Evolutionary conservation across 306 rosid genomes (phyloP).

Genomic region (Mucuna pruriens): DNA sequence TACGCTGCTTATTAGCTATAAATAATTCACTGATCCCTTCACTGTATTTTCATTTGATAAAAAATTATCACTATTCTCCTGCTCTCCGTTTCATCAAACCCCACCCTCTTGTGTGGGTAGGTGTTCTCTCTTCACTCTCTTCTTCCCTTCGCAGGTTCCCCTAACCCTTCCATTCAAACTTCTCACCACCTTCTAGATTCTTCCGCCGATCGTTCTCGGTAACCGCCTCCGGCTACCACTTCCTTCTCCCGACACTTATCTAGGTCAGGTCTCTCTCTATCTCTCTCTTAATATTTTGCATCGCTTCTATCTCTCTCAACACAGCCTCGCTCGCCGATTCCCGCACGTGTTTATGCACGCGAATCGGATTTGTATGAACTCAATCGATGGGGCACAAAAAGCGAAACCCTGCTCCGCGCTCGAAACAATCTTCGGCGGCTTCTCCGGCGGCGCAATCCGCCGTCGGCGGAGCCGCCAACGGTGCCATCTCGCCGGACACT

Average conservation of each 20-base stretch:
- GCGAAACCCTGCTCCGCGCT: conserved; percentile 69
- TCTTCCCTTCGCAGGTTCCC: background rate
- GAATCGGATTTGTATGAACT: conserved; percentile 63
- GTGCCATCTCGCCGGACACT: conserved; percentile 31
- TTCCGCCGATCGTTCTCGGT: conserved; percentile 57
- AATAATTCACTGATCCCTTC: background rate
- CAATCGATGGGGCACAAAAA: conserved; percentile 85
- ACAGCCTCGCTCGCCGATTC: background rate
- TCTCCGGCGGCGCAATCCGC: conserved; percentile 52
- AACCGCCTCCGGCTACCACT: conserved; percentile 23
- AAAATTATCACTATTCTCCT: background rate
- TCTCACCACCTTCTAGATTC: conserved; percentile 37
- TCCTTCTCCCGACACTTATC: conserved; percentile 5
- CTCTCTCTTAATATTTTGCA: background rate
- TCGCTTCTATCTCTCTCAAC: background rate
- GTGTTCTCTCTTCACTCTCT: background rate
- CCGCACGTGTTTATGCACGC: conserved; percentile 55
- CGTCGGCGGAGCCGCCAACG: conserved; percentile 61
- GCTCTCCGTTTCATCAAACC: background rate
- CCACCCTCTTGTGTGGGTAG: conserved; percentile 39
- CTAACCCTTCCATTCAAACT: background rate
- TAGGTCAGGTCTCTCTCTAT: conserved; percentile 25
- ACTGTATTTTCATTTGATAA: background rate
- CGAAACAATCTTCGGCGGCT: conserved; percentile 66
- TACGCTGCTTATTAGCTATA: background rate